Conservation (phyloP, 495 filamentous ascomycete species). For the Daldinia concentrica region DNA sequence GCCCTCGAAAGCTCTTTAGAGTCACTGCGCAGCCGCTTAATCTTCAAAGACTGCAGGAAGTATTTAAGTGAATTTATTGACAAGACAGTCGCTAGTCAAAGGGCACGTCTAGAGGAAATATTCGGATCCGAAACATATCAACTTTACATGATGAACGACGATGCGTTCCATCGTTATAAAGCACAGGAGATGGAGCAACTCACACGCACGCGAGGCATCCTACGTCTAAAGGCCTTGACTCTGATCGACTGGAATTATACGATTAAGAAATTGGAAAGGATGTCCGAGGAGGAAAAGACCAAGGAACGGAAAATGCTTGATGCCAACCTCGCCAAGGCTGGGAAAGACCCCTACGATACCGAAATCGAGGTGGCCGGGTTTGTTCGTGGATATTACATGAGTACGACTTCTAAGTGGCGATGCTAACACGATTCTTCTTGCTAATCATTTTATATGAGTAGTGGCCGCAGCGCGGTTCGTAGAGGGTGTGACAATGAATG, state of each 20-base stretch:
- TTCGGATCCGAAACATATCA: constrained; percentile 53
- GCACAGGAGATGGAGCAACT: constrained; percentile 46
- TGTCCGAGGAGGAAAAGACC: constrained; percentile 52
- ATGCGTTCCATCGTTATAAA: constrained; percentile 50
- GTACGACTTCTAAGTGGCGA: constrained; percentile 12
- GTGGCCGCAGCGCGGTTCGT: constrained; percentile 59
- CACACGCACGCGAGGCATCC: constrained; percentile 49
- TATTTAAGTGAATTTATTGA: constrained; percentile 51
- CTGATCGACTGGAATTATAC: constrained; percentile 47
- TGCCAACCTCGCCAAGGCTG: constrained; percentile 48
- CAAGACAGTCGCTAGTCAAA: constrained; percentile 38
- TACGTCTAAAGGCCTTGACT: constrained; percentile 46
- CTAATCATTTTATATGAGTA: constrained; percentile 19
- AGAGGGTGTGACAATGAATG: constrained; percentile 57
- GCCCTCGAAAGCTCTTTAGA: constrained; percentile 50
- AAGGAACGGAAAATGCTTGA: constrained; percentile 40
- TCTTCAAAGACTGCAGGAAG: constrained; percentile 49
- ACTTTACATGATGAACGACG: constrained; percentile 55
- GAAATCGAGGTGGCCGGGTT: constrained; percentile 61
- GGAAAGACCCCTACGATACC: constrained; percentile 55
- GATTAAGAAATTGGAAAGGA: constrained; percentile 34
- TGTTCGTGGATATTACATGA: constrained; percentile 63
- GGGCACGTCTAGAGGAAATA: constrained; percentile 44
- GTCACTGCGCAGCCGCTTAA: constrained; percentile 49
- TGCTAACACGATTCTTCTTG: background rate